Evolutionary conservation across 805 yeast species (phyloP).

Genomic region (Candida maesae): DNA sequence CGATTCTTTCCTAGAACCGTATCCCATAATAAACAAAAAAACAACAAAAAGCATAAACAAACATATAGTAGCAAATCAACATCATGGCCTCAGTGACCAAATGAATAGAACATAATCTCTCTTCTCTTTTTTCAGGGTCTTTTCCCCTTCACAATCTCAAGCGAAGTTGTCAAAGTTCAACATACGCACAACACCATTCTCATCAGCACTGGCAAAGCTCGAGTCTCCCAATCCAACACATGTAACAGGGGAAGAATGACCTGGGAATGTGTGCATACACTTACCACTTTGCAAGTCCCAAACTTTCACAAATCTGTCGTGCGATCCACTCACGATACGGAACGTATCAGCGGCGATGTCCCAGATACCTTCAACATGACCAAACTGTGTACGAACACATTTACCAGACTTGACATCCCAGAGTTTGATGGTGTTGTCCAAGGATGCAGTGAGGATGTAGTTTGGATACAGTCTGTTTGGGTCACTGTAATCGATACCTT

Average conservation of each 20-base stretch:
- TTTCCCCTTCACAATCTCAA: background rate
- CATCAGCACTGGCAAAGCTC: constrained; percentile 85
- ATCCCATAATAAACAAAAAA: too few species aligned
- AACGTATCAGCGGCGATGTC: constrained; percentile 94
- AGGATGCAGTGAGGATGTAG: constrained; percentile 78
- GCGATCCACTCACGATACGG: constrained; percentile 91
- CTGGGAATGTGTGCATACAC: constrained; percentile 90
- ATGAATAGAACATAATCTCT: too few species aligned
- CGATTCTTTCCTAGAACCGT: too few species aligned
- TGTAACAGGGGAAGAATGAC: constrained; percentile 54
- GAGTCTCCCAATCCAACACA: constrained; percentile 89
- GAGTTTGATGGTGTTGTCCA: constrained; percentile 88
- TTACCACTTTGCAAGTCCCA: constrained; percentile 97
- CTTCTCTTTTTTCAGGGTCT: too few species aligned
- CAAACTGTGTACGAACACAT: constrained; percentile 92
- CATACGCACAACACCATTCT: constrained; percentile 82
- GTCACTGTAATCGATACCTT: constrained; percentile 26
- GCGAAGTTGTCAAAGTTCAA: constrained; percentile 60
- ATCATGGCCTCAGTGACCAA: too few species aligned
- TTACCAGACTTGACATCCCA: constrained; percentile 88
- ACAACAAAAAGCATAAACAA: too few species aligned
- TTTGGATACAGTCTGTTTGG: constrained; percentile 56
- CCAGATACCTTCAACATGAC: constrained; percentile 99
- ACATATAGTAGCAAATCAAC: constrained; percentile 1
- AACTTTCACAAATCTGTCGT: constrained; percentile 82